Conservation (phyloP, 1,284 basidiomycete genomes). For the Amylostereum chailletii region DNA sequence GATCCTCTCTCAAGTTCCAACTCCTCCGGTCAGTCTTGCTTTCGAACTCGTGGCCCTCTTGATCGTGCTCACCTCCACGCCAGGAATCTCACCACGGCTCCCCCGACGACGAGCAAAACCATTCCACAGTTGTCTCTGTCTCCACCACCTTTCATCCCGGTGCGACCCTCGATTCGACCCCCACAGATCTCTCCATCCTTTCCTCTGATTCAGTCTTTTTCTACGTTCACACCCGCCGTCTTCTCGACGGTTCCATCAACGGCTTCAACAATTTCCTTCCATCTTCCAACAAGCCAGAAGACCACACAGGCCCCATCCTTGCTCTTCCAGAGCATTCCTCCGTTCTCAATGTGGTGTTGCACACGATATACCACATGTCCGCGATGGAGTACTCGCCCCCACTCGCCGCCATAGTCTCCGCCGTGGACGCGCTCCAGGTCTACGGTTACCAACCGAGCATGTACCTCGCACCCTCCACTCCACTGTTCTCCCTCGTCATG, state of each 20-base stretch:
- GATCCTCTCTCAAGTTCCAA: slow-evolving; percentile 43
- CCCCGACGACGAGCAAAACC: slow-evolving; percentile 25
- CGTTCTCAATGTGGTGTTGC: slow-evolving; percentile 27
- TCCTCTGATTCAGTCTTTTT: slow-evolving; percentile 70
- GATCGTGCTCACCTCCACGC: background rate
- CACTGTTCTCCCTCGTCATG: slow-evolving; percentile 23
- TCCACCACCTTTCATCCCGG: slow-evolving; percentile 73
- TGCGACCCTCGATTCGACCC: slow-evolving; percentile 42
- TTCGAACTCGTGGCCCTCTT: background rate
- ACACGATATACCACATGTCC: slow-evolving; percentile 24
- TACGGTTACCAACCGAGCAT: slow-evolving; percentile 21
- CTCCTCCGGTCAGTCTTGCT: slow-evolving; percentile 48
- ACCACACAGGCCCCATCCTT: slow-evolving; percentile 23
- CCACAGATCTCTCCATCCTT: slow-evolving; percentile 55
- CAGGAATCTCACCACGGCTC: slow-evolving; percentile 24
- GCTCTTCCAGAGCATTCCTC: slow-evolving; percentile 22
- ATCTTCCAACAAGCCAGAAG: slow-evolving; percentile 6
- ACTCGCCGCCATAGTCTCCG: slow-evolving; percentile 17
- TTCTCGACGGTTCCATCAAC: slow-evolving; percentile 28
- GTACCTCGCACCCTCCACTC: slow-evolving; percentile 14
- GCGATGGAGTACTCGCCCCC: slow-evolving; percentile 21
- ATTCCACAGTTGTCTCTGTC: slow-evolving; percentile 50
- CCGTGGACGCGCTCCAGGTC: slow-evolving; percentile 17
- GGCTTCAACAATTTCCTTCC: slow-evolving; percentile 26
- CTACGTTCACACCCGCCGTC: slow-evolving; percentile 28